A percentile compares a stretch with the other conserved stretches of the same genome.
These are phyloP conservation scores for Speleostelium caveatum DNA, from an alignment of 78 protist genomes.

Conservation along the genomic window DNA sequence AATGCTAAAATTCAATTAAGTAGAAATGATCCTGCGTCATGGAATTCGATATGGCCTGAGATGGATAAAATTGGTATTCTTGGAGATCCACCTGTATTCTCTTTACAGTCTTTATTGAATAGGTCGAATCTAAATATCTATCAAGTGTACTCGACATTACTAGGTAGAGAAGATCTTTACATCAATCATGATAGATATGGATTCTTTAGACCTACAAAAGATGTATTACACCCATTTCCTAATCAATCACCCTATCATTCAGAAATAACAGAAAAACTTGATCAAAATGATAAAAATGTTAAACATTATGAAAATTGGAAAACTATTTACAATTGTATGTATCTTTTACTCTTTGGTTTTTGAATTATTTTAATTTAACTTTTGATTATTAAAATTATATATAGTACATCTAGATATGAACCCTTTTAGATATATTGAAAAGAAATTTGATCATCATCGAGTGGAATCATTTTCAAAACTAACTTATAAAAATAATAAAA, in stretches of 20 bases:
- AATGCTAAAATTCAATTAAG: too few species aligned
- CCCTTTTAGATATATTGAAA: constrained; percentile 53
- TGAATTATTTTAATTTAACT: too few species aligned
- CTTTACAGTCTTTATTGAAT: constrained; percentile 3
- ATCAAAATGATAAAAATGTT: background rate
- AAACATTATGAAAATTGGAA: constrained; percentile 12
- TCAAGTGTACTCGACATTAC: constrained; percentile 11
- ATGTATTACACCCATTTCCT: constrained; percentile 12
- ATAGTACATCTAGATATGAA: constrained; percentile 65
- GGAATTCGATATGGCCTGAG: constrained; percentile 42
- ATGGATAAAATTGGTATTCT: constrained; percentile 21
- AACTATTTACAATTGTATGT: constrained; percentile 4
- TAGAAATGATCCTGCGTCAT: constrained; percentile 52
- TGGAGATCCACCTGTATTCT: constrained; percentile 34
- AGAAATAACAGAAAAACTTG: background rate
- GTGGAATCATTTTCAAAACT: background rate
- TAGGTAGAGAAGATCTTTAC: constrained; percentile 40
- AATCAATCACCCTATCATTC: constrained; percentile 28
- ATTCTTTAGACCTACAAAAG: constrained; percentile 65
- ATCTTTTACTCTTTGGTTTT: too few species aligned
- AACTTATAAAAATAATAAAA: constrained; percentile 7
- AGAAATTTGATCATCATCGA: constrained; percentile 9
- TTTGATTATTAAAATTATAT: too few species aligned
- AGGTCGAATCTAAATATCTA: constrained; percentile 51
- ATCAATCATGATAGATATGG: constrained; percentile 81